Base-by-base conservation (phyloP, 1,139 yeast species). In the Suhomyces choctaworum region DNA sequence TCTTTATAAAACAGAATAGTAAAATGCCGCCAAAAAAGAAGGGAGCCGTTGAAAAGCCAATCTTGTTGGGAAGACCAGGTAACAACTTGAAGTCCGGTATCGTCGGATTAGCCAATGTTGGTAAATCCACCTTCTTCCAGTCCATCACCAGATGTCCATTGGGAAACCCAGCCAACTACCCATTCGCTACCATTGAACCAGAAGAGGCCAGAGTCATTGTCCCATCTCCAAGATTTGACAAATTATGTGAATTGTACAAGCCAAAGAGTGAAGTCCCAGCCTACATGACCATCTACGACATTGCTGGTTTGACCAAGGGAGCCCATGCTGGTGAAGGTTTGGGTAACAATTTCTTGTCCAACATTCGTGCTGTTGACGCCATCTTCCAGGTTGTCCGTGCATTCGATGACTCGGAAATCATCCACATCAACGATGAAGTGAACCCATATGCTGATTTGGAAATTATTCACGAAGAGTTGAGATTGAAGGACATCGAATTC, bases 91-190 rank as follows among this genome's bases (percentile, higher is more conserved):
- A 89, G 65, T 87, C 92, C 39, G 98, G 98, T 66, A 90, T 92
- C 56, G 97, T 92, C 49, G 97, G 97, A 47, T 75, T 90, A 50
- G 97, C 97, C 60, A 90, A 90, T 58, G 95, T 90, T 47, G 98
- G 98, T 58, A 92, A 92, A 68, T 90, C 97, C 30, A 83, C 92
- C 16, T 83, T 83, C 63, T 83, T 83, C 77, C 92, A 84, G 64
- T 92, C 92, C 42, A 82, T 84, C 54, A 84, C 94, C 49, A 80
- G 82, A 69, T 89, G 89, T 58, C 95, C 95, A 39, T 76, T 92
- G 54, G 98, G 98, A 54, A 92, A 90, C 70, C 97, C 98, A 42
- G 98, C 97, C 46, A 92, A 92, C 66, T 92, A 90, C 62, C 98
- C 98, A 24, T 92, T 90, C 60, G 98, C 98, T 40, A 92, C 98